Conservation (phyloP, 176 grass and related monocot species). For the Oryza rufipogon region DNA sequence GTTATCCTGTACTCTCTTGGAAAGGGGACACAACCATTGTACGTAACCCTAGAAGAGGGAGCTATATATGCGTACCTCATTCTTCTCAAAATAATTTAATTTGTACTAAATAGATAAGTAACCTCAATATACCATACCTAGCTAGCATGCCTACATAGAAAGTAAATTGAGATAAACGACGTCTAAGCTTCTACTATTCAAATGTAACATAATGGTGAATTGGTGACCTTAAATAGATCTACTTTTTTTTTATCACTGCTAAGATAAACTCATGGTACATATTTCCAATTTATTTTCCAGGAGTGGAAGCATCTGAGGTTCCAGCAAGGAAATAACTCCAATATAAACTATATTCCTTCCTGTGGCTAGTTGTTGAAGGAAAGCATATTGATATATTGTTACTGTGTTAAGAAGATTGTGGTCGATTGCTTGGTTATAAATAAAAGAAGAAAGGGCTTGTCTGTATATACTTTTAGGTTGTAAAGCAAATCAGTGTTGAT, state of each 20-base stretch:
- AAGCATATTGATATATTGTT: slow-evolving; percentile 16
- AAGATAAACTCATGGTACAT: not conserved
- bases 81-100: not conserved
- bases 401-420: slow-evolving; percentile 24
- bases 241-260: slow-evolving; percentile 5
- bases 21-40: not conserved
- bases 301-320: slow-evolving; percentile 38
- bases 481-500: slow-evolving; percentile 5
- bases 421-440: slow-evolving; percentile 25
- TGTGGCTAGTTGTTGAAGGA: slow-evolving; percentile 34
- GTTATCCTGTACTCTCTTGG: not conserved
- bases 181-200: not conserved
- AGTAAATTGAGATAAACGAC: not conserved
- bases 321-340: slow-evolving; percentile 1
- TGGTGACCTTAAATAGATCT: not conserved
- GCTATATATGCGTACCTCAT: not conserved
- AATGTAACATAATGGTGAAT: not conserved
- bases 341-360: slow-evolving; percentile 22
- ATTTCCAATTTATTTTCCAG: slow-evolving; percentile 13
- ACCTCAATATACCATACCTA: slow-evolving; percentile 1
- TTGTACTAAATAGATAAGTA: not conserved
- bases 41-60: not conserved
- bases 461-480: slow-evolving; percentile 13
- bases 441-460: slow-evolving; percentile 22
- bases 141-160: not conserved